Evolutionary conservation across 768 basidiomycete species (phyloP).

Genomic region (Neoboletus subvelutipes): DNA sequence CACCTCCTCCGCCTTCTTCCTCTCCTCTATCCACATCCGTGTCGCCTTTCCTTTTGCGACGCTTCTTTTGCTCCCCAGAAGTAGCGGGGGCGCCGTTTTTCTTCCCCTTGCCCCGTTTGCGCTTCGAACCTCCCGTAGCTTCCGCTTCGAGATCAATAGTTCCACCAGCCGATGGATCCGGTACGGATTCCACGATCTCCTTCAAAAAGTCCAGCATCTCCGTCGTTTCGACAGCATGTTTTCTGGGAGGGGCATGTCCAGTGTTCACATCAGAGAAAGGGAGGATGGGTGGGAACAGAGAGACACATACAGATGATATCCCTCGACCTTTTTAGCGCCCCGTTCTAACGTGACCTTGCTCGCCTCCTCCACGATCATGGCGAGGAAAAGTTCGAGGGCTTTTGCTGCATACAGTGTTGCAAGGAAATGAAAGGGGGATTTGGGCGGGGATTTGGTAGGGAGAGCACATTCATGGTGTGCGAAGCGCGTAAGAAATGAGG

Average conservation of each 20-base stretch:
- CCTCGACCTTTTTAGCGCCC: slow-evolving; percentile 86
- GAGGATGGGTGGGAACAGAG: neutral
- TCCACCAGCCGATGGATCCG: slow-evolving; percentile 84
- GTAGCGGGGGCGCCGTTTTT: slow-evolving; percentile 39
- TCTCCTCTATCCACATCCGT: slow-evolving; percentile 35
- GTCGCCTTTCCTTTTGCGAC: slow-evolving; percentile 47
- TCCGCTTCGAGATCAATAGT: slow-evolving; percentile 73
- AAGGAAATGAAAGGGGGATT: neutral
- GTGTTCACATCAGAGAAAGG: neutral
- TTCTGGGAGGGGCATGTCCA: slow-evolving; percentile 47
- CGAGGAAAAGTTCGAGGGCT: slow-evolving; percentile 90
- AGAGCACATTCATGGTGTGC: slow-evolving; percentile 11
- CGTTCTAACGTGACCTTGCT: slow-evolving; percentile 75
- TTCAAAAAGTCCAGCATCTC: slow-evolving; percentile 93
- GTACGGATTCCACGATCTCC: slow-evolving; percentile 82
- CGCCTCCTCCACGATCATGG: slow-evolving; percentile 77
- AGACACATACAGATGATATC: slow-evolving; percentile 85
- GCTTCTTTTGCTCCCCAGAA: slow-evolving; percentile 43
- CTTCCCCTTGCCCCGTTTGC: slow-evolving; percentile 58
- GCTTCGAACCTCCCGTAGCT: slow-evolving; percentile 50
- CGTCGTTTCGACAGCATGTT: slow-evolving; percentile 86
- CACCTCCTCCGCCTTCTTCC: slow-evolving; percentile 36
- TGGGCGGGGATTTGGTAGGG: neutral
- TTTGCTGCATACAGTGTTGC: slow-evolving; percentile 60
- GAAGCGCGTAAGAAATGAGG: slow-evolving; percentile 10